Conservation (phyloP, 768 basidiomycete genomes). For the Sporobolomyces pararoseus region DNA sequence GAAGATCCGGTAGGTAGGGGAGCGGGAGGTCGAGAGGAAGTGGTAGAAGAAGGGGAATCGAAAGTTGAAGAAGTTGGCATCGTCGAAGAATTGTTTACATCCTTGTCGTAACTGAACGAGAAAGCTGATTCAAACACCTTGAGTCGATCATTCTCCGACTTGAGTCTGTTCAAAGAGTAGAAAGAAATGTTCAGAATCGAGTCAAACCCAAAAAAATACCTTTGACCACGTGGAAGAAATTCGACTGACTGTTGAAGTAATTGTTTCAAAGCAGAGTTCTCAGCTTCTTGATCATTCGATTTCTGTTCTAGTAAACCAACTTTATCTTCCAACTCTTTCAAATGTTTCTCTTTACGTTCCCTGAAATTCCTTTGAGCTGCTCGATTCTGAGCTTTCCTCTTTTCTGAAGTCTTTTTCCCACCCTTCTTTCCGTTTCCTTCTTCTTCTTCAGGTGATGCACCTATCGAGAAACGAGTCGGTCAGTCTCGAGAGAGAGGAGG, state of each 20-base stretch:
- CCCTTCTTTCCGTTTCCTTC: conserved; percentile 4
- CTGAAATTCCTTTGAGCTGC: conserved; percentile 96
- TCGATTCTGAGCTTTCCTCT: conserved; percentile 93
- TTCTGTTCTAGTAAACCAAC: conserved; percentile 30
- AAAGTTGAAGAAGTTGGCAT: conserved; percentile 24
- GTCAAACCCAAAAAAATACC: no score
- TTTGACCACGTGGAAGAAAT: neutral
- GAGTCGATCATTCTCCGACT: conserved; percentile 37
- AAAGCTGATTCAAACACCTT: conserved; percentile 38
- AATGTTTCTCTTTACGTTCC: conserved; percentile 87
- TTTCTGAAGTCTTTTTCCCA: conserved; percentile 48
- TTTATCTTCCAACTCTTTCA: conserved; percentile 55
- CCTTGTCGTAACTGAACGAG: conserved; percentile 35
- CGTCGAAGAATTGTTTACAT: conserved; percentile 15
- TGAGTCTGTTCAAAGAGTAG: conserved; percentile 5
- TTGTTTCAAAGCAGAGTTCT: conserved; percentile 40
- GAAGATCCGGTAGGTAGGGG: neutral
- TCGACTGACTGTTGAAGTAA: conserved; percentile 29
- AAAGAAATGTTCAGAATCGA: neutral
- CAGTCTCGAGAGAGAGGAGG: neutral
- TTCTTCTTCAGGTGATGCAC: conserved; percentile 29
- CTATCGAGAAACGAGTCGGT: neutral
- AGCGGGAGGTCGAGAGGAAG: neutral
- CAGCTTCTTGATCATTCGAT: conserved; percentile 10
- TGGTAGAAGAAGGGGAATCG: neutral